Conservation (phyloP, 1,284 basidiomycete species). For the Hypsizygus ulmarius region DNA sequence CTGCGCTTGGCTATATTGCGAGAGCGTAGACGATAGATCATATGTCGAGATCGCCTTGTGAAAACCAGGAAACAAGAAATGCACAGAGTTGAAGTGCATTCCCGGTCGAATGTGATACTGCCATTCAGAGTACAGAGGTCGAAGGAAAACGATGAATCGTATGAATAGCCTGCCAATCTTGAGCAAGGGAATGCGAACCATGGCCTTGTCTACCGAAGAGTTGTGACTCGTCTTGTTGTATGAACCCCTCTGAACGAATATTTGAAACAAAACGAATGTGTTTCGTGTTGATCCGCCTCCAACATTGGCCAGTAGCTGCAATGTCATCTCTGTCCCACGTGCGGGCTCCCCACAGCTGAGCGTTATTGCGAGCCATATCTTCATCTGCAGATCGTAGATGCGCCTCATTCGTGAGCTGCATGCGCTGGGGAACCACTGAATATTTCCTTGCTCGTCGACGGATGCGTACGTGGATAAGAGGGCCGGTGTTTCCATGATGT, state of each 20-base stretch:
- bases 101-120: constrained; percentile 13
- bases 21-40: constrained; percentile 13
- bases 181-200: constrained; percentile 19
- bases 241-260: constrained; percentile 12
- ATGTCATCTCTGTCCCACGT: constrained; percentile 10
- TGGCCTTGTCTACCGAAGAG: constrained; percentile 13
- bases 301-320: constrained; percentile 3
- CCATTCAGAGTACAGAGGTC: constrained; percentile 15
- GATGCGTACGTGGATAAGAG: too few species aligned
- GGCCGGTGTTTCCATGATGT: neutral
- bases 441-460: too few species aligned
- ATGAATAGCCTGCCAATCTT: constrained; percentile 14
- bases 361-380: constrained; percentile 1
- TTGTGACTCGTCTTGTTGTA: constrained; percentile 19
- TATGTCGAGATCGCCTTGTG: constrained; percentile 8
- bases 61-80: constrained; percentile 16
- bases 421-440: constrained; percentile 1
- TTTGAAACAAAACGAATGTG: constrained; percentile 13
- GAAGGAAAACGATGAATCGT: constrained; percentile 15
- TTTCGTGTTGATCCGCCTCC: constrained; percentile 15
- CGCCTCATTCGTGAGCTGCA: neutral
- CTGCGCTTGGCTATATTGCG: constrained; percentile 6
- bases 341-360: constrained; percentile 12
- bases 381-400: constrained; percentile 8
- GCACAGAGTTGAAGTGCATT: constrained; percentile 6